Evolutionary conservation across 2,329 filamentous ascomycete species (phyloP).

Genomic region (Talaromyces pinophilus): DNA sequence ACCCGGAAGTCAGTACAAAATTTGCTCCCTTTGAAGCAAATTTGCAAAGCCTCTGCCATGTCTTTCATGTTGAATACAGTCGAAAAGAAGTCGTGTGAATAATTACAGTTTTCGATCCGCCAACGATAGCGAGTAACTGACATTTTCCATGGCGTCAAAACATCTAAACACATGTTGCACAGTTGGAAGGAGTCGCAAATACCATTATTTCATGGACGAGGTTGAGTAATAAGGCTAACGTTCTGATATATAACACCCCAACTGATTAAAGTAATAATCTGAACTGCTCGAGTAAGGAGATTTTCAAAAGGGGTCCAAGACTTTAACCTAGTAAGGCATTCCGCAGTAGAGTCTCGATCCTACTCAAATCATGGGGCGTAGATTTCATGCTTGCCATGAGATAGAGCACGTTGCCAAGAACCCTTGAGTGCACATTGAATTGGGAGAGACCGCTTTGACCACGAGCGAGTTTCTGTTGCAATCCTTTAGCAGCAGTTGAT

Average conservation of each 20-base stretch:
- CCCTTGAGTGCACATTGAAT: constrained; percentile 58
- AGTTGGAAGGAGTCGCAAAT: neutral
- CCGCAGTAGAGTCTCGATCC: constrained; percentile 39
- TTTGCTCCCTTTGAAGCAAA: neutral
- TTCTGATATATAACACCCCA: no score
- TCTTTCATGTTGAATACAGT: neutral
- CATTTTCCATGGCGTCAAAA: neutral
- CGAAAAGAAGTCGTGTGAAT: neutral
- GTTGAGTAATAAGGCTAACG: neutral
- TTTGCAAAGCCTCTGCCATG: neutral
- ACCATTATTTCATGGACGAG: neutral
- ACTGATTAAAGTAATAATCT: no score
- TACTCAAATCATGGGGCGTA: constrained; percentile 42
- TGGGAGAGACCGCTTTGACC: constrained; percentile 30
- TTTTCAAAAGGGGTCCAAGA: neutral
- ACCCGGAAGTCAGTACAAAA: neutral
- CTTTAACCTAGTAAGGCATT: neutral
- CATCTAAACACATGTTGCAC: neutral
- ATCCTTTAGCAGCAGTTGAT: constrained; percentile 55
- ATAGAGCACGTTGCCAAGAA: constrained; percentile 63
- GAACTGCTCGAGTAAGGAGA: neutral
- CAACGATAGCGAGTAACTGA: neutral
- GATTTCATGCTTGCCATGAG: constrained; percentile 61
- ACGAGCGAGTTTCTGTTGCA: constrained; percentile 54
- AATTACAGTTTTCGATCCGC: neutral